Conservation (phyloP, 2,329 filamentous ascomycete species). For the Stachybotrys echinatus region DNA sequence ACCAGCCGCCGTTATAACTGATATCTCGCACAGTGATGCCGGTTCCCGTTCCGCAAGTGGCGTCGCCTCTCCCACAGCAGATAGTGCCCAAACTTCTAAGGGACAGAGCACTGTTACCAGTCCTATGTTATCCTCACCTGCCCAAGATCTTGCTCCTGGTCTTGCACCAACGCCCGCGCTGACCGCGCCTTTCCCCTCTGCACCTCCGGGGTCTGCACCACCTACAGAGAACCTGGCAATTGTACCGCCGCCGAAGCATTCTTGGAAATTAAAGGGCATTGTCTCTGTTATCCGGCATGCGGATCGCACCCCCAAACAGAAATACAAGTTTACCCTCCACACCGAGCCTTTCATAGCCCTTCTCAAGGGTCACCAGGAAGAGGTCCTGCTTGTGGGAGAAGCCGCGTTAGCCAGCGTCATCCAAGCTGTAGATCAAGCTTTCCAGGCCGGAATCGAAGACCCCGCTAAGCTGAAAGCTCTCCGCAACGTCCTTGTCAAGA, state of each 20-base stretch:
- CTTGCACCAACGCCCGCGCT: constrained; percentile 16
- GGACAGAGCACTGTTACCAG: constrained; percentile 29
- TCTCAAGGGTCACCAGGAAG: constrained; percentile 91
- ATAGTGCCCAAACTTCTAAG: constrained; percentile 24
- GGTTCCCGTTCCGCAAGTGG: constrained; percentile 16
- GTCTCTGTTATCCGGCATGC: constrained; percentile 95
- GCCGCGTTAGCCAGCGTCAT: constrained; percentile 84
- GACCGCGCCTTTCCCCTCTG: constrained; percentile 26
- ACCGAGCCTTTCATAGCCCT: constrained; percentile 93
- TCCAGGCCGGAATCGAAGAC: constrained; percentile 78
- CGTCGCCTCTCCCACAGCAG: constrained; percentile 24
- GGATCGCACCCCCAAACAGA: constrained; percentile 96
- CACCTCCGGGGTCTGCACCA: constrained; percentile 7
- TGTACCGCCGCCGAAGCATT: constrained; percentile 75
- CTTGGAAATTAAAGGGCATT: constrained; percentile 97
- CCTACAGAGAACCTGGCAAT: constrained; percentile 41
- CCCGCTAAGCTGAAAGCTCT: constrained; percentile 78
- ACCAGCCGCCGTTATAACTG: constrained; percentile 8
- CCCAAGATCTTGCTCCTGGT: constrained; percentile 21
- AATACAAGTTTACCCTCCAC: constrained; percentile 99
- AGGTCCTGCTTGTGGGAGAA: constrained; percentile 90
- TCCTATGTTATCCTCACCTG: constrained; percentile 26
- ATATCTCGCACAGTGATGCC: constrained; percentile 11
- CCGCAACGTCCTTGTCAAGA: constrained; percentile 83
- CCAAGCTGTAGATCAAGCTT: constrained; percentile 76